phyloP scores from a whole-genome alignment of 2,329 filamentous ascomycete genomes.

The Harringtonia aguacate region DNA sequence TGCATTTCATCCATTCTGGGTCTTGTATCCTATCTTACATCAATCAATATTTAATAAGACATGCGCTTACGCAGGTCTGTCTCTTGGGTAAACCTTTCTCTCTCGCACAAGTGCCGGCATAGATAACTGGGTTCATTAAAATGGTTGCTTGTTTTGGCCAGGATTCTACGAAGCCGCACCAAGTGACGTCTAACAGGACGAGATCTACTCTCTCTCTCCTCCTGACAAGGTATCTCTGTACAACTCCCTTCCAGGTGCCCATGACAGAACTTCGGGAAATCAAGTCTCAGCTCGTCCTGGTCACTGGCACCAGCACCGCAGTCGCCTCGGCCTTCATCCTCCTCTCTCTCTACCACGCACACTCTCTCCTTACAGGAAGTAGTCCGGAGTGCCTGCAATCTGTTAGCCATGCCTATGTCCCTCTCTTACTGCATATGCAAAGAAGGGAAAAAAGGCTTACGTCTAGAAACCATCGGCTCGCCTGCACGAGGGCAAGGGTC shows the following conservation, averaged over 20 bases:
- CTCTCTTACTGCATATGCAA: background rate
- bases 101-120: too few species aligned
- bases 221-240: background rate
- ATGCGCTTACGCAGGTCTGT: too few species aligned
- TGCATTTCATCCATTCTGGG: too few species aligned
- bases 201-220: background rate
- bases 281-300: too few species aligned
- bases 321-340: too few species aligned
- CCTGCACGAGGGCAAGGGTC: slow-evolving; percentile 95
- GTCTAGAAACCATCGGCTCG: slow-evolving; percentile 96
- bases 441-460: slow-evolving; percentile 34
- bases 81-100: too few species aligned
- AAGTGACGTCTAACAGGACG: background rate
- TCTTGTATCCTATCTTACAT: too few species aligned
- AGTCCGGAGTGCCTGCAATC: slow-evolving; percentile 72
- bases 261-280: too few species aligned
- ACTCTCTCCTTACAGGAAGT: slow-evolving; percentile 74
- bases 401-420: background rate
- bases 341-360: too few species aligned
- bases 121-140: background rate
- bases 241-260: background rate
- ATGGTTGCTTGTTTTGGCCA: background rate
- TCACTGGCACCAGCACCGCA: too few species aligned
- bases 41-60: too few species aligned
- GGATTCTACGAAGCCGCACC: background rate